Evolutionary conservation across 2,329 filamentous ascomycete genomes (phyloP).

Genomic region (Teratosphaeria epicoccoides): DNA sequence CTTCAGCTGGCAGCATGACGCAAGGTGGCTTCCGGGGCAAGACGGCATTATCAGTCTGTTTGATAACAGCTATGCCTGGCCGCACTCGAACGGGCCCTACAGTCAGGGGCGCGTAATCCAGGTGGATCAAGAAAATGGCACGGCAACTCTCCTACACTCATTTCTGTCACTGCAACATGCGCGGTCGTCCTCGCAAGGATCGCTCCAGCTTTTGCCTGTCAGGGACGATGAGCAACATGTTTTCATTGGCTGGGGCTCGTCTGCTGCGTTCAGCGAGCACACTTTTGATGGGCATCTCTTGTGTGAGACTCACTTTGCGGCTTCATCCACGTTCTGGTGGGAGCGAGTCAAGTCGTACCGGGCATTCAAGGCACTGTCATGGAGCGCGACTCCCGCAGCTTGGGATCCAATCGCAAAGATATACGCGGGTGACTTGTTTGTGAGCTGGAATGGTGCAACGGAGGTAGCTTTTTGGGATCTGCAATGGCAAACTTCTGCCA

Average conservation of each 20-base stretch:
- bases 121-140: conserved; percentile 17
- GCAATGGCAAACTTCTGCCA: conserved; percentile 20
- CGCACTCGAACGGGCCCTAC: conserved; percentile 10
- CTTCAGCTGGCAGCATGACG: conserved; percentile 43
- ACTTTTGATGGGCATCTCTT: conserved; percentile 36
- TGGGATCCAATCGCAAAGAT: conserved; percentile 11
- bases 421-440: conserved; percentile 29
- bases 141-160: conserved; percentile 16
- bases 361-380: conserved; percentile 37
- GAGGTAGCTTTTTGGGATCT: conserved; percentile 36
- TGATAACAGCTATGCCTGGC: conserved; percentile 37
- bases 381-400: conserved; percentile 29
- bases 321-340: conserved; percentile 34
- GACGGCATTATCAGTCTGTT: conserved; percentile 25
- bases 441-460: conserved; percentile 39
- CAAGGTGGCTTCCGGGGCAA: conserved; percentile 32
- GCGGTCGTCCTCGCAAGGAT: conserved; percentile 39
- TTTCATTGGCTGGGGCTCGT: conserved; percentile 45
- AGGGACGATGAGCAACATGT: conserved; percentile 32
- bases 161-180: conserved; percentile 26
- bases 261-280: conserved; percentile 29
- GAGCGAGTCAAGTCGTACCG: conserved; percentile 38
- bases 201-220: conserved; percentile 40
- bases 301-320: conserved; percentile 41
- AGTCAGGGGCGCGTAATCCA: conserved; percentile 20